phyloP scores from a whole-genome alignment of 2,329 filamentous ascomycete genomes.

The Geosmithia flava region DNA sequence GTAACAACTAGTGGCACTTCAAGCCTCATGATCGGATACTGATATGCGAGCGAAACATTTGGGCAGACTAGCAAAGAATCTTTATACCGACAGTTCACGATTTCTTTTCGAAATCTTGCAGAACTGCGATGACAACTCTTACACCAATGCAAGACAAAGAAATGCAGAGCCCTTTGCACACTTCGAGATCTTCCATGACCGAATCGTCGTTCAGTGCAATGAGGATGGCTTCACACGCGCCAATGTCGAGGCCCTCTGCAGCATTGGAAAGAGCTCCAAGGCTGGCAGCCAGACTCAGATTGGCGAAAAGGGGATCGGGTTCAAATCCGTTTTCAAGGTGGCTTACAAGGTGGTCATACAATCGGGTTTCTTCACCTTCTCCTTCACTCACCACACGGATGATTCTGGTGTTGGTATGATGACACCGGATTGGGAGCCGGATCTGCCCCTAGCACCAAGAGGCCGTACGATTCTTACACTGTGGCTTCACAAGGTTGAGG shows the following conservation, averaged over 20 bases:
- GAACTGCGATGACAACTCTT: slow-evolving; percentile 27
- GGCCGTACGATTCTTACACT: slow-evolving; percentile 15
- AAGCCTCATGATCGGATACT: not conserved
- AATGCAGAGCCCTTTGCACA: slow-evolving; percentile 20
- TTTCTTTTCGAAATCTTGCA: slow-evolving; percentile 6
- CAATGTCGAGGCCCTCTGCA: slow-evolving; percentile 30
- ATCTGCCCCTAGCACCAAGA: slow-evolving; percentile 15
- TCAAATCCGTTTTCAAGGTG: slow-evolving; percentile 34
- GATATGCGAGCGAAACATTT: not conserved
- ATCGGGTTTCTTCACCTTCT: slow-evolving; percentile 30
- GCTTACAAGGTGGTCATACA: slow-evolving; percentile 29
- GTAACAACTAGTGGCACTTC: too few relatives aligned
- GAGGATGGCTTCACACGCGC: slow-evolving; percentile 27
- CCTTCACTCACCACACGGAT: slow-evolving; percentile 22
- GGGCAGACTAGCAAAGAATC: slow-evolving; percentile 24
- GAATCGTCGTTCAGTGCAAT: slow-evolving; percentile 32
- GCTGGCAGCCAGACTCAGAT: slow-evolving; percentile 21
- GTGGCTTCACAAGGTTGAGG: slow-evolving; percentile 15
- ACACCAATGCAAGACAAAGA: slow-evolving; percentile 31
- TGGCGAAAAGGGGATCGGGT: slow-evolving; percentile 35
- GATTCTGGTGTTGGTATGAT: slow-evolving; percentile 39
- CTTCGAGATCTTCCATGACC: slow-evolving; percentile 18
- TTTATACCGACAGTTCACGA: slow-evolving; percentile 28
- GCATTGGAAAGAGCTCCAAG: slow-evolving; percentile 30
- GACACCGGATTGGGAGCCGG: slow-evolving; percentile 23